Conservation (phyloP, 2,329 filamentous ascomycete species). For the Knufia fluminis region DNA sequence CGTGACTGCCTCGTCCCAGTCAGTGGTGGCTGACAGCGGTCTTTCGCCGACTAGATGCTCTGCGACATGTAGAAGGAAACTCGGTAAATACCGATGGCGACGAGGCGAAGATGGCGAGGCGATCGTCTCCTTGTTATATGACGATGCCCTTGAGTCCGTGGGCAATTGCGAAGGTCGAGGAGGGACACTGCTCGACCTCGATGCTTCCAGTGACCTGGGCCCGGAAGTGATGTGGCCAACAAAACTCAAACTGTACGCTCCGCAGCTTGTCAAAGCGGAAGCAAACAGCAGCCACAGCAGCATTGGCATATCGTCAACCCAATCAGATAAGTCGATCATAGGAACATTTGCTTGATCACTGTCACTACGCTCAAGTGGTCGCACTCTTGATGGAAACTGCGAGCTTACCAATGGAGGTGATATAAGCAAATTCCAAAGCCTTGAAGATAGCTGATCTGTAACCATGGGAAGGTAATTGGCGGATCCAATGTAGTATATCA, state of each 20-base stretch:
- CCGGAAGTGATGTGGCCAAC: not conserved
- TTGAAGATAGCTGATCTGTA: not conserved
- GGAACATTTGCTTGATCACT: not conserved
- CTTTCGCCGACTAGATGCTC: constrained; percentile 3
- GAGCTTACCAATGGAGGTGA: not conserved
- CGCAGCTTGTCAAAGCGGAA: not conserved
- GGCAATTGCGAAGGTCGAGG: not conserved
- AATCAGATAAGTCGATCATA: not conserved
- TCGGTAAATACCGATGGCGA: not conserved
- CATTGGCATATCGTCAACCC: constrained; percentile 5
- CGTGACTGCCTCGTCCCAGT: constrained; percentile 2
- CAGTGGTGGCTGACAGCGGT: not conserved
- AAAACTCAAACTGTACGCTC: not conserved
- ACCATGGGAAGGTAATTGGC: constrained; percentile 3
- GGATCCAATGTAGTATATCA: constrained; percentile 2
- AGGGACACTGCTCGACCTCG: too few relatives aligned
- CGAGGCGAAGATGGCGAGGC: not conserved
- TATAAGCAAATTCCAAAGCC: constrained; percentile 1
- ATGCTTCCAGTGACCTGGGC: not conserved
- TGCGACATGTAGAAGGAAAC: constrained; percentile 1
- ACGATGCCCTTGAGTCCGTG: not conserved
- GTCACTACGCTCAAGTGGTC: not conserved
- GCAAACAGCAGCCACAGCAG: constrained; percentile 3
- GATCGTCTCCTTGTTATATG: not conserved
- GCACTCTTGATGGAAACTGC: not conserved